Evolutionary conservation across 1,284 basidiomycete species (phyloP), one percentile per base, ranked within the genome.

Genomic region (Rhizopogon parksii): DNA sequence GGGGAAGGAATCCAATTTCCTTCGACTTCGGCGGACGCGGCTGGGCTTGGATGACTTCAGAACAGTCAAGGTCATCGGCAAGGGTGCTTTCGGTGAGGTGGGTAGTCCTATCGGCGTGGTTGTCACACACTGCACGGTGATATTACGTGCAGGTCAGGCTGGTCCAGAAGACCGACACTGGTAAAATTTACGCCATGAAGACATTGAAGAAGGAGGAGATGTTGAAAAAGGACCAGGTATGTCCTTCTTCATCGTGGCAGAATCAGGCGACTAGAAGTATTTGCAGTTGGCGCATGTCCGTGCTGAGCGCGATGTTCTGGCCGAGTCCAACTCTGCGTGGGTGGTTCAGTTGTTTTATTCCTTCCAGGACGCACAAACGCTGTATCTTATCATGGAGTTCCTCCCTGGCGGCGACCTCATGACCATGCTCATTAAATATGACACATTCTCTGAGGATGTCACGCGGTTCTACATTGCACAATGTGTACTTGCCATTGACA

Each of bases 151-250:
- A 93, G 89, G 95, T 99, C 46, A 81, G 95, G 34, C 78, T 99
- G 36, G 94, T 97, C 35, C 95, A 99, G 68, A 99, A 99, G 72
- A 83, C 80, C 14, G 95, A 98, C 67, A 97, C 95, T 6, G 94
- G 94, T 46, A 97, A 95, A 73, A 97, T 99, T 55, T 99, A 98
- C 67, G 95, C 95, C 24, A 98, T 99, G 95, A 99, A 99, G 74
- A 93, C 93, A 30, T 73, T 99, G 64, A 87, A 90, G 68, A 99
- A 99, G 75, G 89, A 90, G 55, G 95, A 98, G 68, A 99, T 99
- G 95, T 84, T 99, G 71, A 97, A 98, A 70, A 97, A 97, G 70
- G 95, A 99, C 64, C 94, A 97, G 77, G 92, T 88, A 55, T 45
- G 78, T 65, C 11, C 48, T 50, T 32, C 39, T 21, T 40, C 50